These are phyloP conservation scores for Eutrema heterophyllum DNA, from an alignment of 345 rosid species.

Conservation along the genomic window DNA sequence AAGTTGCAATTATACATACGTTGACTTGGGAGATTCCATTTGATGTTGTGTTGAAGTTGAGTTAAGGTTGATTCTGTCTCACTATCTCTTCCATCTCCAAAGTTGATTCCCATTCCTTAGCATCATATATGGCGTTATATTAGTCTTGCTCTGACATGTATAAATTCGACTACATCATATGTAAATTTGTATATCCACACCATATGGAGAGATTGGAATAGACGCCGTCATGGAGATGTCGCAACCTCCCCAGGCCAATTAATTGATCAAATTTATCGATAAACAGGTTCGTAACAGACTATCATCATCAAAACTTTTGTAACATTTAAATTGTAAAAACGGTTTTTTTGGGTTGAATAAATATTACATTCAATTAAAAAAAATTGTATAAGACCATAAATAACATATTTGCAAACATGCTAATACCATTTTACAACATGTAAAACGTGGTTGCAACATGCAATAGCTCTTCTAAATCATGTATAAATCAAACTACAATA, in stretches of 20 bases:
- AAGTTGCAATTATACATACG: background rate
- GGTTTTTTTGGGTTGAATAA: no score
- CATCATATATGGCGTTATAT: background rate
- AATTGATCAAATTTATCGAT: no score
- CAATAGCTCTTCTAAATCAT: background rate
- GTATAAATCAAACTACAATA: no score
- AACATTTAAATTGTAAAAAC: no score
- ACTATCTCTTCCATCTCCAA: background rate
- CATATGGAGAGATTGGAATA: no score
- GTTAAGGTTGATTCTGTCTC: background rate
- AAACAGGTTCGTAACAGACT: no score
- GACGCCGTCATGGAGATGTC: no score
- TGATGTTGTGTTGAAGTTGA: background rate
- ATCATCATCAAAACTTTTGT: no score
- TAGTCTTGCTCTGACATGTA: background rate
- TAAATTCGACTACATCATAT: background rate
- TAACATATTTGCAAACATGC: background rate
- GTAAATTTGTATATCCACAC: no score
- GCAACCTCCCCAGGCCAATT: no score
- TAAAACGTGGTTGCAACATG: background rate
- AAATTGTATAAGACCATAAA: no score
- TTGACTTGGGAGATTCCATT: background rate
- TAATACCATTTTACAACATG: background rate
- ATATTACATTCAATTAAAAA: no score
- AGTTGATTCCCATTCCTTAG: background rate